These are phyloP conservation scores for Tulasnella sp. DNA, from an alignment of 768 basidiomycete genomes.

Conservation along the genomic window DNA sequence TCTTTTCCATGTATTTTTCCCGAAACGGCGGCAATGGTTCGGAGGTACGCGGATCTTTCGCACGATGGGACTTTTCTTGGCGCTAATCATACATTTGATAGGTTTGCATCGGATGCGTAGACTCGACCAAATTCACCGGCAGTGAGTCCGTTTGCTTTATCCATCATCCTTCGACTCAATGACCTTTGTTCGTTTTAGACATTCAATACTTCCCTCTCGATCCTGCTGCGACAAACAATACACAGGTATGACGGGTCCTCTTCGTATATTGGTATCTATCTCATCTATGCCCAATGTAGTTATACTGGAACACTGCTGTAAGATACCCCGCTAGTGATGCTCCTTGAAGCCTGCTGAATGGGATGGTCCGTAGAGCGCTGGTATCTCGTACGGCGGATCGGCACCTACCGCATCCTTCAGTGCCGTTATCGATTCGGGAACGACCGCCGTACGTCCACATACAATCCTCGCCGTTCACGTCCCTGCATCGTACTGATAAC, in stretches of 20 bases:
- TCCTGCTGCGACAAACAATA: background rate
- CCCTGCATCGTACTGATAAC: no score
- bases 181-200: no score
- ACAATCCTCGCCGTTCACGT: background rate
- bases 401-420: background rate
- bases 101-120: background rate
- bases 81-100: no score
- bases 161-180: no score
- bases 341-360: background rate
- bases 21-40: background rate
- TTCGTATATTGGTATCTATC: no score
- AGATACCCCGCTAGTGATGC: background rate
- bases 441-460: slow-evolving; percentile 21
- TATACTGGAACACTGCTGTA: slow-evolving; percentile 4
- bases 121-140: background rate
- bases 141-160: background rate
- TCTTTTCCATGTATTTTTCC: background rate
- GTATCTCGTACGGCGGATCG: slow-evolving; percentile 1
- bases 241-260: no score
- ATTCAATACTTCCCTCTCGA: slow-evolving; percentile 27
- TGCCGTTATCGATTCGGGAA: slow-evolving; percentile 29
- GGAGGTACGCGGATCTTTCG: no score
- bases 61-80: no score
- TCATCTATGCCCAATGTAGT: no score
- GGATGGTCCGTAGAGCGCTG: background rate